These are phyloP conservation scores for Trichoderma sp. DNA, from an alignment of 2,329 filamentous ascomycete species.

Conservation along the genomic window DNA sequence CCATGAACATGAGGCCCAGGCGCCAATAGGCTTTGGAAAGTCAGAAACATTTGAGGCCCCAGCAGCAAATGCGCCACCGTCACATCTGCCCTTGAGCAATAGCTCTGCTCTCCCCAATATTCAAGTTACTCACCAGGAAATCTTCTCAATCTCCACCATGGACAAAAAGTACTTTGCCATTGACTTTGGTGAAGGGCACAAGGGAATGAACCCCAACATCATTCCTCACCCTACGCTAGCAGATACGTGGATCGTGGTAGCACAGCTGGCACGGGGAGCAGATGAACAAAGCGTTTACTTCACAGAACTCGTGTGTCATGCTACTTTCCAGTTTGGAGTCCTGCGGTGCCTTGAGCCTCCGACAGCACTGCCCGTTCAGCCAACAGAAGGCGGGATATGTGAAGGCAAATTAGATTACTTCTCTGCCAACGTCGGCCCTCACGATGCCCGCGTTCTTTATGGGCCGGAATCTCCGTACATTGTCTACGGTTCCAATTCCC, in stretches of 20 bases:
- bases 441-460: slow-evolving; percentile 58
- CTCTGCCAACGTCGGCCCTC: slow-evolving; percentile 49
- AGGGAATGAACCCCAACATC: slow-evolving; percentile 55
- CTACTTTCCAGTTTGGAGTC: slow-evolving; percentile 42
- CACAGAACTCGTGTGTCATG: slow-evolving; percentile 50
- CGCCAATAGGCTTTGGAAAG: background rate
- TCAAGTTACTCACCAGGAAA: slow-evolving; percentile 32
- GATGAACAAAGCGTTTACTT: slow-evolving; percentile 33
- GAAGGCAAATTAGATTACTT: slow-evolving; percentile 43
- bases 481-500: slow-evolving; percentile 56
- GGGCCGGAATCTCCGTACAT: slow-evolving; percentile 50
- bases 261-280: slow-evolving; percentile 41
- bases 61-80: background rate
- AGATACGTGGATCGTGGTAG: slow-evolving; percentile 51
- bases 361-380: slow-evolving; percentile 44
- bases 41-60: background rate
- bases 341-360: slow-evolving; percentile 45
- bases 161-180: slow-evolving; percentile 50
- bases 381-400: slow-evolving; percentile 46
- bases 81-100: background rate
- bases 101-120: background rate
- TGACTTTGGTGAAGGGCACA: slow-evolving; percentile 40
- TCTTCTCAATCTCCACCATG: slow-evolving; percentile 47
- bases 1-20: background rate
- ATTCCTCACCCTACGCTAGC: slow-evolving; percentile 51